These are phyloP conservation scores for Neltuma alba DNA, from an alignment of 306 rosid species.

Conservation along the genomic window DNA sequence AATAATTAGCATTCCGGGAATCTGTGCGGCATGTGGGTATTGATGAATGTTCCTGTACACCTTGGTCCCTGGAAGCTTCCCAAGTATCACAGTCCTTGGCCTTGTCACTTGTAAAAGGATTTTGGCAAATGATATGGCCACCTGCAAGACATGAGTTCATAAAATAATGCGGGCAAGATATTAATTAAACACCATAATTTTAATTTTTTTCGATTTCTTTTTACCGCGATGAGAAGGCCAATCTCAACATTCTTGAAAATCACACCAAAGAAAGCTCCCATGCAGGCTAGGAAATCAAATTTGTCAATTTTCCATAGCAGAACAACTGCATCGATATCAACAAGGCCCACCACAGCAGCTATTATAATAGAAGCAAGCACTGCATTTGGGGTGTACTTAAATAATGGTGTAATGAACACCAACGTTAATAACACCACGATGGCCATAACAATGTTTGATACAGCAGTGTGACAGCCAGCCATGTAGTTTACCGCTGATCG, in stretches of 20 bases:
- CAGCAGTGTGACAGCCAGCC: slow-evolving; percentile 85
- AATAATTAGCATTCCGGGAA: slow-evolving; percentile 61
- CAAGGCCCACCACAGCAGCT: slow-evolving; percentile 51
- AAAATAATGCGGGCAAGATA: neutral
- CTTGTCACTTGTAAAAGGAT: slow-evolving; percentile 81
- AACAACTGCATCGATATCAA: slow-evolving; percentile 56
- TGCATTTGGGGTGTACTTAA: slow-evolving; percentile 90
- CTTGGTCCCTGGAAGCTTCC: slow-evolving; percentile 64
- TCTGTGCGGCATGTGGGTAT: slow-evolving; percentile 61
- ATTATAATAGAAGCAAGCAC: slow-evolving; percentile 80
- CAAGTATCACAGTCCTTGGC: slow-evolving; percentile 76
- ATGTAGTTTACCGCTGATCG: slow-evolving; percentile 81
- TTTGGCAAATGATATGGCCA: slow-evolving; percentile 69
- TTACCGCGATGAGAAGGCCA: slow-evolving; percentile 80
- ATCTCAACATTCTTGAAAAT: slow-evolving; percentile 73
- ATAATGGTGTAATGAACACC: slow-evolving; percentile 64
- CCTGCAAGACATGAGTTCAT: slow-evolving; percentile 39
- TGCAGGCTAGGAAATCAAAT: slow-evolving; percentile 77
- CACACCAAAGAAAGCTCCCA: slow-evolving; percentile 92
- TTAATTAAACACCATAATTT: too few species aligned
- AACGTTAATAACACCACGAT: slow-evolving; percentile 58
- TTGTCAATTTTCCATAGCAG: slow-evolving; percentile 77
- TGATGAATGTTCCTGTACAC: slow-evolving; percentile 72
- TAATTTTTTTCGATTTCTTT: too few species aligned
- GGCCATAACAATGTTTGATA: slow-evolving; percentile 82